Evolutionary conservation across 257 asterid genomes (phyloP).

Genomic region (Buddleja alternifolia): DNA sequence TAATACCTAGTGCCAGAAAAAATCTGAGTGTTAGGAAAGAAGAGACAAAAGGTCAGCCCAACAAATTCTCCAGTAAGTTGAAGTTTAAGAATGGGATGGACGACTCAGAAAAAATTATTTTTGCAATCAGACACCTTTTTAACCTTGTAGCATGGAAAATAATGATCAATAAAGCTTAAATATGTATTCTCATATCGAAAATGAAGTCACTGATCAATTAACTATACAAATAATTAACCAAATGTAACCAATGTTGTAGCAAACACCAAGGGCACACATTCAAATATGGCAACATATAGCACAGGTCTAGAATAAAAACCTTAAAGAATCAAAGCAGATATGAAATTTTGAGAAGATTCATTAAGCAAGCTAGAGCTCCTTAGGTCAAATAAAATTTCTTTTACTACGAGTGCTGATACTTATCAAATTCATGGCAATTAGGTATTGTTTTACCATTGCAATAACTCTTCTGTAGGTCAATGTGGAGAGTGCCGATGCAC

Average conservation of each 20-base stretch:
- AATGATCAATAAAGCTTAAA: neutral
- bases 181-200: neutral
- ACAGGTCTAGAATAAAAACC: neutral
- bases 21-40: conserved; percentile 9
- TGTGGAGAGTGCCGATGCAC: neutral
- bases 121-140: neutral
- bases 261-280: conserved; percentile 8
- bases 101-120: neutral
- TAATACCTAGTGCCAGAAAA: conserved; percentile 4
- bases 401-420: conserved; percentile 1
- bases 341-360: neutral
- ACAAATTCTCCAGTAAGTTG: neutral
- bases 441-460: neutral
- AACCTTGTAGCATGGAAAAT: conserved; percentile 9
- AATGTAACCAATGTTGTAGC: neutral
- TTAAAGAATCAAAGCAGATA: neutral
- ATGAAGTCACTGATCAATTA: neutral
- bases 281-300: neutral
- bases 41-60: conserved; percentile 6
- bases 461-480: neutral
- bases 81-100: conserved; percentile 6
- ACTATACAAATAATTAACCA: neutral
- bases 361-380: conserved; percentile 1
- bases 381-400: neutral
- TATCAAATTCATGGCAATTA: neutral